Conservation (phyloP, 169 alveolate genomes). For the Plasmodium sp. region DNA sequence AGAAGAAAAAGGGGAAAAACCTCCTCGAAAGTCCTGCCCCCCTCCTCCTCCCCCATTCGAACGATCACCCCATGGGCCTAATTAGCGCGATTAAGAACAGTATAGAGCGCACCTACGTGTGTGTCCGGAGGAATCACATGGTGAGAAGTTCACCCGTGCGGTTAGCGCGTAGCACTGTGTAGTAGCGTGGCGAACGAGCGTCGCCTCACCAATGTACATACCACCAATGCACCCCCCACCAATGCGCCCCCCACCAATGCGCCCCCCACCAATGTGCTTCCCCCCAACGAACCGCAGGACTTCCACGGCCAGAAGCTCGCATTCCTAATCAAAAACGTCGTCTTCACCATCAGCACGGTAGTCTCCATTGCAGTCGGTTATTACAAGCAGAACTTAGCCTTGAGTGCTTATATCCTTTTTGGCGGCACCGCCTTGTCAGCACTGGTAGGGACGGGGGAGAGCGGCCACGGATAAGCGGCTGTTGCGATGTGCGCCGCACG, state of each 20-base stretch:
- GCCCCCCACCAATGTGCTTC: background rate
- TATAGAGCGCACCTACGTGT: background rate
- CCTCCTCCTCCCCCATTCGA: background rate
- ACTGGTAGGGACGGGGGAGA: background rate
- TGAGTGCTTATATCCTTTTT: constrained; percentile 51
- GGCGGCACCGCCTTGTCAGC: constrained; percentile 35
- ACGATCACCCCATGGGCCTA: constrained; percentile 12
- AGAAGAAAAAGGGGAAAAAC: background rate
- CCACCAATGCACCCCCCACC: background rate
- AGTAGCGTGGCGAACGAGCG: background rate
- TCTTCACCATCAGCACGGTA: constrained; percentile 38
- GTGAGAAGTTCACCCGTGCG: background rate
- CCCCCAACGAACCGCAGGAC: background rate
- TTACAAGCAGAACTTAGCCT: constrained; percentile 28
- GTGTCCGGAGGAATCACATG: constrained; percentile 58
- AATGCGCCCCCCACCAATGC: background rate
- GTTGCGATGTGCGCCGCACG: background rate
- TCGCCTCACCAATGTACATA: background rate
- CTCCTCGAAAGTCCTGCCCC: background rate
- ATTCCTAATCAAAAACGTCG: constrained; percentile 29
- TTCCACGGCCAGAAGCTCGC: constrained; percentile 66
- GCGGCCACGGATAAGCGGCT: background rate
- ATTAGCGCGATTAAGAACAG: background rate
- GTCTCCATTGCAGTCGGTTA: constrained; percentile 35
- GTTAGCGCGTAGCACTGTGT: background rate